Base-by-base conservation (phyloP, 106 monocot species). In the Acanthochlamys bracteata region DNA sequence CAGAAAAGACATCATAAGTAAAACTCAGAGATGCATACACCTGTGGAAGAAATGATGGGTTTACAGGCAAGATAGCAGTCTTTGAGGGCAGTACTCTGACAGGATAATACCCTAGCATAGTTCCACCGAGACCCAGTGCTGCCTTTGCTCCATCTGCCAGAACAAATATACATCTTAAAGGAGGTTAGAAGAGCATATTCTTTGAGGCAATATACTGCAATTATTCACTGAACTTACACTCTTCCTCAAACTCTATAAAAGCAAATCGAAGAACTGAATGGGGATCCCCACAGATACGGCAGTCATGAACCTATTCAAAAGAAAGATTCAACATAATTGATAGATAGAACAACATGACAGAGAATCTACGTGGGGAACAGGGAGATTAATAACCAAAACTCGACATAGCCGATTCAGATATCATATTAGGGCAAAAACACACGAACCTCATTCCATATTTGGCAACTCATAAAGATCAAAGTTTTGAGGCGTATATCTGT, bases 51-150 rank as follows among this genome's bases (percentile, higher is more conserved):
- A 74, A 78, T 46, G 70, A 71, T 7, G 74, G 74, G 45, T 83
- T 78, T 24, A 83, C 78, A 51, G 82, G 82, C 54, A 71, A 63
- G 42, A 83, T 82, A 7, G 82, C 77, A 41, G 82, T 82, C 62
- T 82, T 82, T 62, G 82, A 82, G 40, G 82, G 82, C 41, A 83
- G 53, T 19, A 83, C 78, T 27, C 53, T 78, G 24, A 83, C 53
- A 41, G 82, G 78, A 71, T 78, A 71, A 42, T 41, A 78, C 11
- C 82, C 82, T 43, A 83, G 57, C 33, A 78, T 61, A 13, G 78
- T 78, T 21, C 82, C 82, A 55, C 47, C 67, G 55, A 80, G 75
- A 41, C 25, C 63, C 47, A 80, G 47, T 60, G 80, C 74, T 51
- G 33, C 55, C 47, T 61, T 71, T 67, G 80, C 74, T 63, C 71